Percentiles rank a stretch among this genome's conserved stretches.
Evolutionary conservation across 116 monocot genomes (phyloP).

Genomic region (Posidonia oceanica): DNA sequence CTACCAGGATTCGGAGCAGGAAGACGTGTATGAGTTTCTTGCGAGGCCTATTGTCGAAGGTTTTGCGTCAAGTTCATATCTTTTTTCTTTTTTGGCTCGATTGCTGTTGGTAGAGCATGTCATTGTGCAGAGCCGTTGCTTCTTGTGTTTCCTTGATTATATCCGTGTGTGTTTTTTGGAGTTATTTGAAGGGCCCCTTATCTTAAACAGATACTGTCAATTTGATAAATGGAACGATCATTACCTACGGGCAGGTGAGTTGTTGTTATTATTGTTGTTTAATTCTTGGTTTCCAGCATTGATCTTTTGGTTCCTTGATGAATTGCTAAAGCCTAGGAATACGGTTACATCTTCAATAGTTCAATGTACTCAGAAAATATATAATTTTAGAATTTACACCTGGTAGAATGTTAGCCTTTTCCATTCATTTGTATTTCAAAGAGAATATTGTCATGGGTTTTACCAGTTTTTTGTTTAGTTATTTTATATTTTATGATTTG

Average conservation of each 20-base stretch:
- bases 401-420: not conserved
- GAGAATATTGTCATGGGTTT: not conserved
- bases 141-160: too few species aligned
- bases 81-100: too few species aligned
- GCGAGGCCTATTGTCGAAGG: slow-evolving; percentile 64
- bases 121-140: too few species aligned
- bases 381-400: not conserved
- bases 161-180: slow-evolving; percentile 38
- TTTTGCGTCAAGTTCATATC: too few species aligned
- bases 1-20: slow-evolving; percentile 52
- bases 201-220: slow-evolving; percentile 53
- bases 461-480: not conserved
- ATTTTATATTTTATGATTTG: not conserved
- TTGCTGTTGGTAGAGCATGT: too few species aligned
- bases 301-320: not conserved
- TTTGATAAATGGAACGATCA: slow-evolving; percentile 66
- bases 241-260: slow-evolving; percentile 75
- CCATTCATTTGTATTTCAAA: not conserved
- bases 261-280: not conserved
- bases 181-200: too few species aligned
- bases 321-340: not conserved
- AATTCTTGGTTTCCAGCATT: not conserved
- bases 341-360: not conserved
- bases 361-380: not conserved
- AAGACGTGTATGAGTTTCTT: slow-evolving; percentile 64